phyloP scores from a whole-genome alignment of 192 early-diverging fungal genomes.

The Geranomyces michiganensis region DNA sequence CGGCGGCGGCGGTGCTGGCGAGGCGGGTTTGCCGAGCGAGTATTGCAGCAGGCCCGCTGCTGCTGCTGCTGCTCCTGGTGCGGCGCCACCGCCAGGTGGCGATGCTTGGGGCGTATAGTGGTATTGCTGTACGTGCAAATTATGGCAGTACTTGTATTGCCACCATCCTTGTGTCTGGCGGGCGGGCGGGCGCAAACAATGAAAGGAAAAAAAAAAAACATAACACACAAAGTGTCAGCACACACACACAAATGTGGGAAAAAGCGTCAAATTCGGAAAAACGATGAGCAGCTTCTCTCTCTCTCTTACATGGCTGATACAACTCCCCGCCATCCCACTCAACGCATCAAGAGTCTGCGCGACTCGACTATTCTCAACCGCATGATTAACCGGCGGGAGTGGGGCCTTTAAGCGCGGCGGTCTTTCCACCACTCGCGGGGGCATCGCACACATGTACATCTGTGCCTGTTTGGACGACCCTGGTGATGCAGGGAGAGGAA shows the following conservation, averaged over 20 bases:
- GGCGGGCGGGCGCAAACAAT: too few relatives aligned
- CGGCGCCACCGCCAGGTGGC: too few relatives aligned
- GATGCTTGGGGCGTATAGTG: slow-evolving; percentile 47
- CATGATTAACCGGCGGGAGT: too few relatives aligned
- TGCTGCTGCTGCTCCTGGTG: neutral
- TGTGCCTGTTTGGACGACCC: too few relatives aligned
- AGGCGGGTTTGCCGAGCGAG: slow-evolving; percentile 28
- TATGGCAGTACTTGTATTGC: slow-evolving; percentile 88
- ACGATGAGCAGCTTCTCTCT: neutral
- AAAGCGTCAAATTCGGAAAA: neutral
- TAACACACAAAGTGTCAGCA: neutral
- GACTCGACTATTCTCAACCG: too few relatives aligned
- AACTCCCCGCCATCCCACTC: too few relatives aligned
- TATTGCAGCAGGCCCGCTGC: slow-evolving; percentile 26
- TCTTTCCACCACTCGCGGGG: too few relatives aligned
- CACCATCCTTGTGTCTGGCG: slow-evolving; percentile 63
- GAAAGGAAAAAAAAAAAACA: neutral
- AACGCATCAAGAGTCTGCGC: too few relatives aligned
- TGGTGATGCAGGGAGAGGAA: too few relatives aligned
- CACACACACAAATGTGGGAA: neutral
- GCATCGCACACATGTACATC: too few relatives aligned
- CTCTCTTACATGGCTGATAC: neutral
- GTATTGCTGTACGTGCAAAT: slow-evolving; percentile 62
- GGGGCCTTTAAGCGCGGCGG: too few relatives aligned
- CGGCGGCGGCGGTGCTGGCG: neutral